Base-by-base conservation (phyloP, 2,329 filamentous ascomycete genomes). In the Botrytis elliptica region DNA sequence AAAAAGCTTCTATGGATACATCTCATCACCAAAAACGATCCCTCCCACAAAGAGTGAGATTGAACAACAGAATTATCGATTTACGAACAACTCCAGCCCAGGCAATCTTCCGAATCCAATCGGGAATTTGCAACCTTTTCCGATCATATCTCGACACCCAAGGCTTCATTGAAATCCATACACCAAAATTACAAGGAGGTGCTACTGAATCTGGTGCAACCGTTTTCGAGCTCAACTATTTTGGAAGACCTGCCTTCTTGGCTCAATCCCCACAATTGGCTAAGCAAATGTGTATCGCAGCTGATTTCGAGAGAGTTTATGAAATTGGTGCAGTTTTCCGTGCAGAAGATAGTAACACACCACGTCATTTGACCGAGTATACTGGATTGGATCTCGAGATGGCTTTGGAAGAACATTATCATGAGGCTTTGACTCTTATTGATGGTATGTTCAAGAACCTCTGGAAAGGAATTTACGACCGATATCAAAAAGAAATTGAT, bases 291-390 rank as follows among this genome's bases (percentile, higher is more conserved):
- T 89, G 90, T 70, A 94, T 98, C 59, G 93, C 94, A 8, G 91
- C 94, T 42, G 95, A 98, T 81, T 96, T 97, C 81, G 91, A 92
- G 73, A 90, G 91, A 69, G 95, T 98, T 10, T 98, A 95, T 79
- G 95, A 98, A 81, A 91, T 96, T 76, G 93, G 93, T 25, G 91
- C 93, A 3, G 94, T 98, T 10, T 98, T 98, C 86, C 90, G 95
- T 77, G 95, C 95, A 0, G 95, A 98, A 82, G 97, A 98, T 84
- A 97, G 93, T 80, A 98, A 98, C 82, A 98, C 95, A 0, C 95
- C 97, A 80, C 91, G 95, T 55, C 95, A 98, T 82, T 86, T 98
- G 86, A 97, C 95, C 0, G 95, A 98, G 82, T 98, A 97, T 81
- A 98, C 94, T 7, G 95, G 95, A 72, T 86, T 98, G 44, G 95